These are phyloP conservation scores for Boletus coffeatus DNA, from an alignment of 1,284 basidiomycete genomes.

Conservation along the genomic window DNA sequence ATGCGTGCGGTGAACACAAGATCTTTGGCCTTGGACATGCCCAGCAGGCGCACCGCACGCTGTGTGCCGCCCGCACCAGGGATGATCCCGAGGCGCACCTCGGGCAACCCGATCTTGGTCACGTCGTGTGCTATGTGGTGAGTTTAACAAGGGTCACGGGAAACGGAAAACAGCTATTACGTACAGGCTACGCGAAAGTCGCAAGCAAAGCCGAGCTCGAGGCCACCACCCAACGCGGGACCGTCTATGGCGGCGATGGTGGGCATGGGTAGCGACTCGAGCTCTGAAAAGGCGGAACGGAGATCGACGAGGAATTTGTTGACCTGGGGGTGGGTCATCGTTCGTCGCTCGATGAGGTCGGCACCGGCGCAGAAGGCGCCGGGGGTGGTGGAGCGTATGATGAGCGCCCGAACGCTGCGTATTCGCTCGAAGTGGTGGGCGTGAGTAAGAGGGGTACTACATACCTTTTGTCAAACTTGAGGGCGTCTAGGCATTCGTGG, in stretches of 20 bases:
- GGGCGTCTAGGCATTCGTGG: conserved; percentile 60
- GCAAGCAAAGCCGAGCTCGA: conserved; percentile 84
- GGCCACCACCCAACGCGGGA: conserved; percentile 86
- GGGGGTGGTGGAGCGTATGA: conserved; percentile 68
- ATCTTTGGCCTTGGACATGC: conserved; percentile 82
- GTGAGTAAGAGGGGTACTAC: conserved; percentile 8
- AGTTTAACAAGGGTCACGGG: neutral
- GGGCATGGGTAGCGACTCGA: conserved; percentile 81
- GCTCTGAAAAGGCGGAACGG: conserved; percentile 63
- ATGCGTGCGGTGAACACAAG: conserved; percentile 66
- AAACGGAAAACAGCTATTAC: neutral
- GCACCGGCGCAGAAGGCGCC: conserved; percentile 93
- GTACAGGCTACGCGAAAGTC: conserved; percentile 84
- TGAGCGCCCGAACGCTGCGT: conserved; percentile 66
- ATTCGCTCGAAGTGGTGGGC: neutral
- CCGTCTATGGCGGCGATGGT: conserved; percentile 93
- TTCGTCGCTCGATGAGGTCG: conserved; percentile 80
- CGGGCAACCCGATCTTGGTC: conserved; percentile 69
- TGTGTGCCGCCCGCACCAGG: conserved; percentile 96
- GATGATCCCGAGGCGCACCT: conserved; percentile 84
- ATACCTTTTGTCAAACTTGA: conserved; percentile 64
- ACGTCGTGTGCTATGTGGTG: conserved; percentile 42
- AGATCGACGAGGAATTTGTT: conserved; percentile 76
- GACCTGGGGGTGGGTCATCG: conserved; percentile 75
- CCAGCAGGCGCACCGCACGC: conserved; percentile 76